These are phyloP conservation scores for Nadsonia fulvescens DNA, from an alignment of 805 yeast species.

Conservation along the genomic window DNA sequence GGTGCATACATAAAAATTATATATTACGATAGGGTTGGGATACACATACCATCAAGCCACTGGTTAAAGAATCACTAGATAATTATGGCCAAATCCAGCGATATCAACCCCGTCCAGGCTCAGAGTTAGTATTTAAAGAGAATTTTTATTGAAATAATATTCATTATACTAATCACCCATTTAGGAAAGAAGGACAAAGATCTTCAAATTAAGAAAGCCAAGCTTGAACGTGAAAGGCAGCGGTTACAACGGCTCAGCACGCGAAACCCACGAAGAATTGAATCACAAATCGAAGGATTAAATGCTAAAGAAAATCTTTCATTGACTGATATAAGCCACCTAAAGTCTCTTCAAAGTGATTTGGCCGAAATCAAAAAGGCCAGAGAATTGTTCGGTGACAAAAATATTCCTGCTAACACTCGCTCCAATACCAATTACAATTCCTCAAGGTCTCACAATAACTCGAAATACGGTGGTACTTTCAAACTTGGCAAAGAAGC, in stretches of 20 bases:
- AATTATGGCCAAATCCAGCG: background rate
- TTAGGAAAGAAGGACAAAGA: constrained; percentile 16
- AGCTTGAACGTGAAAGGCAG: constrained; percentile 11
- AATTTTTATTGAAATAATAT: constrained; percentile 1
- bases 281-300: constrained; percentile 12
- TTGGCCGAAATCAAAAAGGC: constrained; percentile 9
- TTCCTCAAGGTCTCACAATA: constrained; percentile 1
- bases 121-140: constrained; percentile 11
- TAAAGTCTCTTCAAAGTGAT: constrained; percentile 9
- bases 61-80: background rate
- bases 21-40: background rate
- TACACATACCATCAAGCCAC: no score
- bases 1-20: background rate
- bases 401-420: no score
- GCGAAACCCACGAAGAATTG: constrained; percentile 9
- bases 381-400: constrained; percentile 4
- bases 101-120: background rate
- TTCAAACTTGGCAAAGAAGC: constrained; percentile 2
- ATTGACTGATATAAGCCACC: constrained; percentile 10
- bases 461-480: constrained; percentile 3
- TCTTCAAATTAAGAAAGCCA: constrained; percentile 14
- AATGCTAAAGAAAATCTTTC: constrained; percentile 10
- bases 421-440: constrained; percentile 1
- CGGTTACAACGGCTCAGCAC: constrained; percentile 12
- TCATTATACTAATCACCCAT: constrained; percentile 10